phyloP scores from a whole-genome alignment of 2,329 filamentous ascomycete species.

The Aspergillus fructus region DNA sequence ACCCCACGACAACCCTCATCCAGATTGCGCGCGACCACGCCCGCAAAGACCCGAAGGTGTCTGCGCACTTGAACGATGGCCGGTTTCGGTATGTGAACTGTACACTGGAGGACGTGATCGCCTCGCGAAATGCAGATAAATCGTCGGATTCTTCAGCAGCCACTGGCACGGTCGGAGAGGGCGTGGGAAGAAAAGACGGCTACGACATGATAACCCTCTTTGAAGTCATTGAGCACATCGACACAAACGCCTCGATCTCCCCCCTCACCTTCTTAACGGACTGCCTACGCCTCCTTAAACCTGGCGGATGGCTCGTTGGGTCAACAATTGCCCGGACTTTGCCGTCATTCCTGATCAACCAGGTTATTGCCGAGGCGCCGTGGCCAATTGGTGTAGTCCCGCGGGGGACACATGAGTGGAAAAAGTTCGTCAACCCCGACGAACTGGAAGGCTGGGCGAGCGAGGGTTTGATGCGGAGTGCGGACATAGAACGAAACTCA shows the following conservation, averaged over 20 bases:
- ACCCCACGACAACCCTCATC: conserved; percentile 45
- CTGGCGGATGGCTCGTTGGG: conserved; percentile 89
- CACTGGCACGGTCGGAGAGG: conserved; percentile 16
- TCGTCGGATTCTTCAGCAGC: conserved; percentile 10
- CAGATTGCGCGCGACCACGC: conserved; percentile 73
- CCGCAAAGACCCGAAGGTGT: conserved; percentile 68
- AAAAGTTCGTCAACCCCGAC: conserved; percentile 85
- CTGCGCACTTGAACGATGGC: conserved; percentile 50
- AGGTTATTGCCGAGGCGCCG: conserved; percentile 81
- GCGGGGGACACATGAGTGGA: conserved; percentile 91
- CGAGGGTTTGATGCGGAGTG: conserved; percentile 52
- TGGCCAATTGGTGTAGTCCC: conserved; percentile 75
- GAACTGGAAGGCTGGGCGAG: conserved; percentile 56
- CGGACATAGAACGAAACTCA: conserved; percentile 20
- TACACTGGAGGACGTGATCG: conserved; percentile 62
- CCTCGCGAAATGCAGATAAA: not conserved
- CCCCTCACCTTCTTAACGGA: conserved; percentile 64
- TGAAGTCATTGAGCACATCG: conserved; percentile 93
- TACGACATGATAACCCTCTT: conserved; percentile 87
- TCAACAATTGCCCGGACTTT: conserved; percentile 90
- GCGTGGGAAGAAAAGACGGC: conserved; percentile 32
- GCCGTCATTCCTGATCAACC: conserved; percentile 88
- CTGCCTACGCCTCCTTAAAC: conserved; percentile 65
- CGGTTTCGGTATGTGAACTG: conserved; percentile 70
- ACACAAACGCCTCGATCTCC: conserved; percentile 71